Base-by-base conservation (phyloP, 805 yeast species). In the Ogataea angusta region DNA sequence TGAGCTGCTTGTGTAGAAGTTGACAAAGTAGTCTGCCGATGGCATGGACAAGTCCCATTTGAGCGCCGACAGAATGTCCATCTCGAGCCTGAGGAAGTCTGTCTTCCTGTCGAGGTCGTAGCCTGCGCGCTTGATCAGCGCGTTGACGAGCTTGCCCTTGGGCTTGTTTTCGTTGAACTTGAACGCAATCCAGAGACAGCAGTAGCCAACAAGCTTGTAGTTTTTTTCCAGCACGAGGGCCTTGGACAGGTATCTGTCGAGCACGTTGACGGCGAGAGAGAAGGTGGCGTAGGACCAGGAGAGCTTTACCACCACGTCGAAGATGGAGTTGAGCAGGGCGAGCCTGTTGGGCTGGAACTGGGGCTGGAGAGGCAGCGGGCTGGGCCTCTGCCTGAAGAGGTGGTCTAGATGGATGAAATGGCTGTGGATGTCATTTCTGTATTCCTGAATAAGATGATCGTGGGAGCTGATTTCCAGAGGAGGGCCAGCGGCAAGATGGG, bases 41-140 rank as follows among this genome's bases (percentile, higher is more conserved):
- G 86, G 78, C 24, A 72, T 66, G 36, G 77, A 71, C 26, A 82
- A 64, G 47, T 75, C 69, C 91, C 91, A 85, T 40, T 77, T 68
- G 46, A 85, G 65, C 5, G 78, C 69, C 53, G 75, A 77, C 42
- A 84, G 66, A 30, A 85, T 70, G 51, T 80, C 82, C 43, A 79
- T 70, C 57, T 85, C 95, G 78, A 82, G 78, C 54, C 78, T 80
- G 43, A 79, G 64, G 54, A 84, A 62, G n/a, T 51, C 52, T 3
- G 38, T 30, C 23, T 57, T 55, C 2, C 49, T 34, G 21, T 47
- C 49, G 10, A 49, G 36, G 7, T 49, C 49, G 42, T 56, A 60
- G 41, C 65, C 64, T 6, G 64, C 59, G 30, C 62, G 43, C 33
- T 51, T 55, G 31, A 60, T 38, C 13, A 62, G 47, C 24, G 63